Evolutionary conservation across 2,329 filamentous ascomycete genomes (phyloP), one percentile per base, ranked within the genome.

Genomic region (Diaporthe destruens): DNA sequence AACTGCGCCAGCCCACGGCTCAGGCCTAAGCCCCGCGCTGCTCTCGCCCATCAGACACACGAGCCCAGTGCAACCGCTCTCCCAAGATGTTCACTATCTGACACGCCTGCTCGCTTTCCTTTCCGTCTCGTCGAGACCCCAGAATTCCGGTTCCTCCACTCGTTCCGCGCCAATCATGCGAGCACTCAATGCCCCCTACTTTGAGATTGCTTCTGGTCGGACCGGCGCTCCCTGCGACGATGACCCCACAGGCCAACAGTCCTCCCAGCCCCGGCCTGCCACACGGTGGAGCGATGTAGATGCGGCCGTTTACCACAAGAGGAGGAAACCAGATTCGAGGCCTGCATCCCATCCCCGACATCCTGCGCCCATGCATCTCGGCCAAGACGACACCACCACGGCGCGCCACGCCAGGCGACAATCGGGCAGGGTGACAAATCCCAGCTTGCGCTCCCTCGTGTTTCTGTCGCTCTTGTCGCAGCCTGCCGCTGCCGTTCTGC

Each of bases 401-500:
- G 42, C 23, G 25, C 42, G 20, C 49, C 20, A 18, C 36, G 25
- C 47, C 44, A 47, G 29, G 11, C 59, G 54, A 55, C 23, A 29
- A 25, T 23, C 42, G 34, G 29, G n/a, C 42, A 16, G 23, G 9
- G 25, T 20, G 59, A 32, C 39, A n/a, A 44, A 25, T 36, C 66
- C 47, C 53, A 74, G 76, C 56, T 65, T 83, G 74, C 72, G 86
- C 69, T 74, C 85, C 72, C 68, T 85, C 57, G 73, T 88, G 57
- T 75, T 86, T 69, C 69, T 79, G 81, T 71, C 66, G 18, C 78
- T 83, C 72, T 53, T 72, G 36, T 29, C 71, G 39, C 71, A 83
- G 11, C 79, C 80, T 55, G 86, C 88, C 11, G 85, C 83, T 34
- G 80, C 84, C 53, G 94, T 93, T 63, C 94, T 91, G 56, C 89